Conservation (phyloP, 1,284 basidiomycete genomes). For the Tranzscheliella williamsii region DNA sequence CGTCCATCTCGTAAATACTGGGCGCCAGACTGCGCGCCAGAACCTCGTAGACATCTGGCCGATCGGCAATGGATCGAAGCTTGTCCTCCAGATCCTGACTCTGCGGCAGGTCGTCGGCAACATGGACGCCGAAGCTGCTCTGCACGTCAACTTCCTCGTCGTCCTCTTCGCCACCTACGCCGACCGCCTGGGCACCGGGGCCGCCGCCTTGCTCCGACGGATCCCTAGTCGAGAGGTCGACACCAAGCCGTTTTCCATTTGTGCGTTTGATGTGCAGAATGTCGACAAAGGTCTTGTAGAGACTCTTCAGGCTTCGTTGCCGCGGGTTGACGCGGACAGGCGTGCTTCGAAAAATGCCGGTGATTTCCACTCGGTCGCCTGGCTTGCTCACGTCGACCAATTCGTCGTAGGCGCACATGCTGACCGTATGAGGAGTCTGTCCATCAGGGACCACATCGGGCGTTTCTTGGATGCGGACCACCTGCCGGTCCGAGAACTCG, state of each 20-base stretch:
- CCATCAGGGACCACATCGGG: conserved; percentile 97
- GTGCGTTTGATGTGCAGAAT: conserved; percentile 88
- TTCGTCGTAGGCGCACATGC: conserved; percentile 93
- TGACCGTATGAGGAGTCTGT: conserved; percentile 96
- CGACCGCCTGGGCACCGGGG: conserved; percentile 69
- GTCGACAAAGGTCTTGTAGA: conserved; percentile 97
- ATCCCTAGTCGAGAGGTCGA: conserved; percentile 78
- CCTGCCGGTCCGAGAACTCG: conserved; percentile 92
- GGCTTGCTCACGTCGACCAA: conserved; percentile 93
- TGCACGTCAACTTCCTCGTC: conserved; percentile 50
- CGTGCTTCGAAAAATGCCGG: conserved; percentile 91
- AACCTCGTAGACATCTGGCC: conserved; percentile 84
- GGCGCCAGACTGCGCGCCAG: conserved; percentile 86
- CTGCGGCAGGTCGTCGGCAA: conserved; percentile 24
- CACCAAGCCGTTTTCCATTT: conserved; percentile 70
- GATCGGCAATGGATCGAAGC: conserved; percentile 72
- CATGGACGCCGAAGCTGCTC: conserved; percentile 11
- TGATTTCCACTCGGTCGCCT: conserved; percentile 86
- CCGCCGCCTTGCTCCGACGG: conserved; percentile 54
- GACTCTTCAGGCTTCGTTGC: conserved; percentile 85
- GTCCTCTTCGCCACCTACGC: conserved; percentile 78
- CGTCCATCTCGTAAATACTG: conserved; percentile 96
- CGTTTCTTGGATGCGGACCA: conserved; percentile 92
- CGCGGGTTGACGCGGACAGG: conserved; percentile 91
- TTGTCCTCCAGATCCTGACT: conserved; percentile 66